Conservation (phyloP, 306 rosid genomes). For the Sindora glabra region DNA sequence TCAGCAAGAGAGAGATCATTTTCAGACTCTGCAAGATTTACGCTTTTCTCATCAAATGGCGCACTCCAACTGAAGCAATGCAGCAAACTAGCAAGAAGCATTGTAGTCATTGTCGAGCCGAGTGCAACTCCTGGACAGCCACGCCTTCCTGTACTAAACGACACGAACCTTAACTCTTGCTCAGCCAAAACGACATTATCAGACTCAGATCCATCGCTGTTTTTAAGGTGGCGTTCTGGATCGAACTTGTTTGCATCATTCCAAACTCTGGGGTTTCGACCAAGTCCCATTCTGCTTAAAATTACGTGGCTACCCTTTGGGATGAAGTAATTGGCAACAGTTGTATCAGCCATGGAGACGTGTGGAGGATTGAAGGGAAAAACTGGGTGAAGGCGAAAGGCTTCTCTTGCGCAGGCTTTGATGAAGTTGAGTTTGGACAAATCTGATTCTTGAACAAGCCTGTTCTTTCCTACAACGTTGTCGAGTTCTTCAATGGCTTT, state of each 20-base stretch:
- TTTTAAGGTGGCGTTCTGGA: conserved; percentile 26
- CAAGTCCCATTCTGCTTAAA: conserved; percentile 21
- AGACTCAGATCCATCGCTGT: too few species aligned
- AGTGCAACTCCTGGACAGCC: conserved; percentile 3
- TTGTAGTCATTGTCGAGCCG: not conserved
- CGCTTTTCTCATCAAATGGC: not conserved
- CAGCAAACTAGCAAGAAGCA: conserved; percentile 12
- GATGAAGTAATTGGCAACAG: conserved; percentile 29
- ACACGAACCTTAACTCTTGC: conserved; percentile 3
- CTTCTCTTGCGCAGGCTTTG: conserved; percentile 36
- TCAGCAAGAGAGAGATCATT: not conserved
- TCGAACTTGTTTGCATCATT: conserved; percentile 16
- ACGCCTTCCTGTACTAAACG: conserved; percentile 14
- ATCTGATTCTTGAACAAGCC: conserved; percentile 33
- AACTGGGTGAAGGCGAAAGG: conserved; percentile 39
- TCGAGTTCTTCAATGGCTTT: too few species aligned
- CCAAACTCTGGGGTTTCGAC: conserved; percentile 23
- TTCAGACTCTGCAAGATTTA: conserved; percentile 1
- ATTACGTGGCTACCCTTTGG: conserved; percentile 34
- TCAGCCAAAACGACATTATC: conserved; percentile 12
- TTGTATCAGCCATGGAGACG: conserved; percentile 8
- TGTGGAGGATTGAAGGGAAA: conserved; percentile 34
- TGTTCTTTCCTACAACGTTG: not conserved
- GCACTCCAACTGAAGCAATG: conserved; percentile 19
- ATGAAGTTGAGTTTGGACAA: conserved; percentile 32